Evolutionary conservation across 305 asterid genomes (phyloP).

Genomic region (Solanum hybrid): DNA sequence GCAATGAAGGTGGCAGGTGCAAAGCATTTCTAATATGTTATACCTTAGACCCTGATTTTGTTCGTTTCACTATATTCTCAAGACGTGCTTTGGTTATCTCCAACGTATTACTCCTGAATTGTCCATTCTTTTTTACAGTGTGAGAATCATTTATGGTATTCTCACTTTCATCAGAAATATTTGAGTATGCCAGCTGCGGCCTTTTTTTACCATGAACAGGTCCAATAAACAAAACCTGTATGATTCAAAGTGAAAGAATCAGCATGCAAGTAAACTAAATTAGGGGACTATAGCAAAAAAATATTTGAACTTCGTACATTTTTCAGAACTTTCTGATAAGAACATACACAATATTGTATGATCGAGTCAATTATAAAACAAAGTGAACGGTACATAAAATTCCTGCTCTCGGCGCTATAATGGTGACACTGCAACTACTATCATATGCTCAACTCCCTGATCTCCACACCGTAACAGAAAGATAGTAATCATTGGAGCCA

Average conservation of each 20-base stretch:
- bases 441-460: background rate
- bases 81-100: slow-evolving; percentile 49
- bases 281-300: background rate
- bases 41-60: slow-evolving; percentile 80
- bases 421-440: background rate
- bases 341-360: background rate
- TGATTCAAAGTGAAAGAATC: slow-evolving; percentile 4
- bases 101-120: slow-evolving; percentile 21
- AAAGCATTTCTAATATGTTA: slow-evolving; percentile 2
- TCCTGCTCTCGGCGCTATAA: background rate
- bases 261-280: background rate
- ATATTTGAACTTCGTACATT: background rate
- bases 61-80: slow-evolving; percentile 64
- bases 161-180: slow-evolving; percentile 25
- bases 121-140: slow-evolving; percentile 30
- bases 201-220: slow-evolving; percentile 68
- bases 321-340: background rate
- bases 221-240: slow-evolving; percentile 78
- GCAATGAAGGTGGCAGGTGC: slow-evolving; percentile 7
- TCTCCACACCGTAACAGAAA: background rate
- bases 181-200: slow-evolving; percentile 44
- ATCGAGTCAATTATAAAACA: background rate
- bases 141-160: slow-evolving; percentile 25
- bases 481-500: background rate
- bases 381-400: background rate